Evolutionary conservation across 129 eudicot species (phyloP).

Genomic region (Escallonia rubra): DNA sequence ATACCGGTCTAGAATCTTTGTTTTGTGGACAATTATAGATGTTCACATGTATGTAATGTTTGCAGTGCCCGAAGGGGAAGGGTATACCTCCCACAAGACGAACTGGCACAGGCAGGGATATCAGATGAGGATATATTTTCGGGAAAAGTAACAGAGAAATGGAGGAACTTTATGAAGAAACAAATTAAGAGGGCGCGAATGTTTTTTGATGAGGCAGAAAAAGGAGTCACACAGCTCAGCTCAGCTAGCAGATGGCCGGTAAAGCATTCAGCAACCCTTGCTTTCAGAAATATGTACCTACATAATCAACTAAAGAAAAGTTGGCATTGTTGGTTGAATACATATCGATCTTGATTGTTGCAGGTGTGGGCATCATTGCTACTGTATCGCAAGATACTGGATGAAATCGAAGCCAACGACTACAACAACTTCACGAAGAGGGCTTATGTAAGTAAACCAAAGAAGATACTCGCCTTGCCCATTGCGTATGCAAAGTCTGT

Average conservation of each 20-base stretch:
- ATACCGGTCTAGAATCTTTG: too few species aligned
- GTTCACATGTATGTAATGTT: slow-evolving; percentile 14
- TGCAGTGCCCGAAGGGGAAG: slow-evolving; percentile 93
- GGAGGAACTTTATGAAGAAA: slow-evolving; percentile 91
- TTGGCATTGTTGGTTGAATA: neutral
- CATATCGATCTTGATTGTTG: neutral
- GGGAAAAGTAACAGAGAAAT: slow-evolving; percentile 85
- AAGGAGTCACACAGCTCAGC: slow-evolving; percentile 84
- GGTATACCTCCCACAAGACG: slow-evolving; percentile 93
- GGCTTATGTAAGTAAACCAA: slow-evolving; percentile 85
- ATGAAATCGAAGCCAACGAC: slow-evolving; percentile 94
- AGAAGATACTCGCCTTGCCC: slow-evolving; percentile 78
- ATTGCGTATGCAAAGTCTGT: slow-evolving; percentile 82
- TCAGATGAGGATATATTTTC: slow-evolving; percentile 96
- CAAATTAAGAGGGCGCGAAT: slow-evolving; percentile 90
- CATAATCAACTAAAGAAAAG: too few species aligned
- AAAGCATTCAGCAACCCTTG: slow-evolving; percentile 19
- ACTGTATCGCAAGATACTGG: slow-evolving; percentile 75
- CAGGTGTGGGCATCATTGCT: slow-evolving; percentile 97
- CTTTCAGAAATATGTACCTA: neutral
- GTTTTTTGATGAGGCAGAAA: slow-evolving; percentile 91
- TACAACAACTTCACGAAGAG: slow-evolving; percentile 86
- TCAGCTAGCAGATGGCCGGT: slow-evolving; percentile 99
- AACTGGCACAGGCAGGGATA: slow-evolving; percentile 87
- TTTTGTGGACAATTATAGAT: too few species aligned